Evolutionary conservation across 2,329 filamentous ascomycete species (phyloP), one percentile per base, ranked within the genome.

Genomic region (Penicillium sp.): DNA sequence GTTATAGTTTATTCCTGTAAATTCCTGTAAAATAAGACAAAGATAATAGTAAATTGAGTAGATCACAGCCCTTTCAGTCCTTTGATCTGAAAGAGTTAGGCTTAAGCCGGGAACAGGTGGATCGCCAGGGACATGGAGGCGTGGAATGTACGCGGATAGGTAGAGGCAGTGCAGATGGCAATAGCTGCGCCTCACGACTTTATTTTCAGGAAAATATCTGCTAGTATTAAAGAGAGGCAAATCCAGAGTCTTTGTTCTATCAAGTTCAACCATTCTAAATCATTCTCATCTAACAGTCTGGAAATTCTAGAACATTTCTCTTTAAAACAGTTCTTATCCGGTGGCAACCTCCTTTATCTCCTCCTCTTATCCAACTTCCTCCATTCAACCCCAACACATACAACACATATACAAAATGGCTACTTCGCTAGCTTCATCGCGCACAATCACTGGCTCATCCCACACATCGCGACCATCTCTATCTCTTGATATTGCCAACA

Each of bases 401-500:
- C 53, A 60, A 46, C 36, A 50, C 50, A 65, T 58, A 66, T 59
- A 57, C 51, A 65, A 65, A 16, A 59, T 68, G 49, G 58, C 65
- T 19, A 60, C 65, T 8, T 69, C 70, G 25, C 60, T 44, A 19
- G 19, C 5, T 23, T 34, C 39, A 27, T 43, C 15, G 5, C 49
- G 8, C 10, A 25, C 15, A 19, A 2, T 33, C 5, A 46, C 41
- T 16, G 13, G 61, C 19, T 57, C 69, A 29, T 67, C 70, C 19
- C 59, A 60, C 13, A 69, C 58, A 23, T 66, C 67, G 15, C 72
- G 70, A 47, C 72, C 73, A 25, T 70, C 73, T 0, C 72, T 80
- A 19, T 78, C 78, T 0, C 70, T 81, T 41, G 79, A 81, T 59
- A 70, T 81, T 40, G 76, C 75, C 52, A 72, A 68, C 55, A 64